These are phyloP conservation scores for Rhodofomes roseus DNA, from an alignment of 1,284 basidiomycete genomes.

Conservation along the genomic window DNA sequence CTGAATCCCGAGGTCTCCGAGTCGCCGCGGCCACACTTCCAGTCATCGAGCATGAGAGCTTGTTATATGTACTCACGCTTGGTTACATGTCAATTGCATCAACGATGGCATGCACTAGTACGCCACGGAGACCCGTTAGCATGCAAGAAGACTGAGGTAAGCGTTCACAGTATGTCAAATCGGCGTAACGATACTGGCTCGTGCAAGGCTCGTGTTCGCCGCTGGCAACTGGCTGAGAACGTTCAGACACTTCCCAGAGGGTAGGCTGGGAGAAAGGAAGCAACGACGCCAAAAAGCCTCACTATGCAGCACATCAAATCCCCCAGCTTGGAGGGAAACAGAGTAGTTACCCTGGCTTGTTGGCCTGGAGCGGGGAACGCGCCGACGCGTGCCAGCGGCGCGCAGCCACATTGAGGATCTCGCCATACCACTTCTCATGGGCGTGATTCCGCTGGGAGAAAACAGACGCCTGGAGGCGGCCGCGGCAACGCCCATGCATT, in stretches of 20 bases:
- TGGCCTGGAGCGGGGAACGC: neutral
- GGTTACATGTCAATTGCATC: neutral
- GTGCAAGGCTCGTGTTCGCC: neutral
- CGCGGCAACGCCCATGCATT: neutral
- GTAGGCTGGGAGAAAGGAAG: too few relatives aligned
- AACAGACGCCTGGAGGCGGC: neutral
- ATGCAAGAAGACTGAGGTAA: neutral
- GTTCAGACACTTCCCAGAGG: too few relatives aligned
- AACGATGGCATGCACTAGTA: neutral
- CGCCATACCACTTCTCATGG: neutral
- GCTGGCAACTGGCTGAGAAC: too few relatives aligned
- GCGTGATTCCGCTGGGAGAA: neutral
- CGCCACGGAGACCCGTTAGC: neutral
- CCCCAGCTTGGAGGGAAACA: neutral
- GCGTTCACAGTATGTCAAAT: neutral
- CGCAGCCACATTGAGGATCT: neutral
- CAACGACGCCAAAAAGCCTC: too few relatives aligned
- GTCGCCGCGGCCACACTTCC: too few relatives aligned
- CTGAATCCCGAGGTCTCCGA: too few relatives aligned
- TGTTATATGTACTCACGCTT: neutral
- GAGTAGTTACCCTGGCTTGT: neutral
- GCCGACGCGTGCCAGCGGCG: neutral
- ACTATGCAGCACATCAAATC: too few relatives aligned
- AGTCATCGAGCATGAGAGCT: too few relatives aligned
- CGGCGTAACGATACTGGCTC: neutral